A percentile compares a stretch with the other conserved stretches of the same genome.
Evolutionary conservation across 371 early-diverging fungal genomes (phyloP).

Genomic region (Saksenaea oblongispora): DNA sequence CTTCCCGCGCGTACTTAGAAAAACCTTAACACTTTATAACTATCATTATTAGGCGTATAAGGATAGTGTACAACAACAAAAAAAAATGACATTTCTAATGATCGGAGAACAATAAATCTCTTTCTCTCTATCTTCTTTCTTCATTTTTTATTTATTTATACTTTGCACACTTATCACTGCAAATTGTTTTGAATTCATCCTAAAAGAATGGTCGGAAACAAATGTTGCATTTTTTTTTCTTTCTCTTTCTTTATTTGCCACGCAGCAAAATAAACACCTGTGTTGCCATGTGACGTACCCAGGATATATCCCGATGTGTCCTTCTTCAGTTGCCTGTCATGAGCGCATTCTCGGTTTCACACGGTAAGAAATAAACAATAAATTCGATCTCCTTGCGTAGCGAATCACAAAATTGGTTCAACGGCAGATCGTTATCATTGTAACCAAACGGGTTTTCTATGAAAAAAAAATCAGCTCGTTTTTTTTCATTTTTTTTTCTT

Average conservation of each 20-base stretch:
- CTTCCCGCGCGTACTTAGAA: not conserved
- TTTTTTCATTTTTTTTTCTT: not conserved
- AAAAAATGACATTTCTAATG: too few relatives aligned
- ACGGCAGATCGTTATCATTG: slow-evolving; percentile 51
- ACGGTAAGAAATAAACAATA: slow-evolving; percentile 44
- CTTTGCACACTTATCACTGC: too few relatives aligned
- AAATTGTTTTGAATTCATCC: not conserved
- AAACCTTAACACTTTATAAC: not conserved
- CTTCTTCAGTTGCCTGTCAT: slow-evolving; percentile 7
- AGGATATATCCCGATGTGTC: not conserved
- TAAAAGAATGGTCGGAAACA: not conserved
- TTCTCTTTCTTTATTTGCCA: not conserved
- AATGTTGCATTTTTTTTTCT: not conserved
- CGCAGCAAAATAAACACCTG: slow-evolving; percentile 1
- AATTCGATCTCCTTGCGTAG: slow-evolving; percentile 48
- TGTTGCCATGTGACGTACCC: slow-evolving; percentile 6
- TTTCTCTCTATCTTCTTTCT: too few relatives aligned
- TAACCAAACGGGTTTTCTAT: slow-evolving; percentile 74
- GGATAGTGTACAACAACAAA: too few relatives aligned
- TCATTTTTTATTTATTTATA: too few relatives aligned
- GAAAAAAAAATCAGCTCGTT: not conserved
- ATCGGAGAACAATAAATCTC: too few relatives aligned
- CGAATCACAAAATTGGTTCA: slow-evolving; percentile 43
- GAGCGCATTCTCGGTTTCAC: slow-evolving; percentile 25
- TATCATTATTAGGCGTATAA: too few relatives aligned